Conservation (phyloP, 257 asterid species). For the Eucommia ulmoides region DNA sequence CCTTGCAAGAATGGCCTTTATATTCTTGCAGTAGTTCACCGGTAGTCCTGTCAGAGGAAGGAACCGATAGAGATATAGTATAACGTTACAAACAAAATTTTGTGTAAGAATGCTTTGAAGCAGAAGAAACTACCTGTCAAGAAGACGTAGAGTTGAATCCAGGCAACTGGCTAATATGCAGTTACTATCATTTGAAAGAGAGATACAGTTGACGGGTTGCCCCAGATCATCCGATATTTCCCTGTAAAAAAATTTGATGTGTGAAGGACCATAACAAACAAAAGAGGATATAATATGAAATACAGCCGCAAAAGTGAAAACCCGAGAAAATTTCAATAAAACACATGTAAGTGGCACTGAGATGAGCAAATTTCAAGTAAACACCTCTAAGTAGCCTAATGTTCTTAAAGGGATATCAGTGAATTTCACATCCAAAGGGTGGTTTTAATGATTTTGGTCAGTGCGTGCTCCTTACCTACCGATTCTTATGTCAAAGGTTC, state of each 20-base stretch:
- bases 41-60: conserved; percentile 36
- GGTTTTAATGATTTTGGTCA: too few relatives aligned
- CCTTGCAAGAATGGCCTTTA: conserved; percentile 96
- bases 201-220: conserved; percentile 85
- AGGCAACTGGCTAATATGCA: conserved; percentile 86
- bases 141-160: conserved; percentile 78
- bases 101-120: background rate
- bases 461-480: conserved; percentile 95
- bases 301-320: too few relatives aligned
- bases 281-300: background rate
- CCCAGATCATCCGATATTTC: conserved; percentile 81
- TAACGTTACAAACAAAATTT: background rate
- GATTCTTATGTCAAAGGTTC: conserved; percentile 85
- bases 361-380: too few relatives aligned
- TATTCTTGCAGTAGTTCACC: conserved; percentile 93
- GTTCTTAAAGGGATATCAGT: too few relatives aligned
- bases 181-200: conserved; percentile 88
- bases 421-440: too few relatives aligned
- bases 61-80: background rate
- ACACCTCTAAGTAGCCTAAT: too few relatives aligned
- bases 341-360: too few relatives aligned
- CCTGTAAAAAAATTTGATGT: too few relatives aligned
- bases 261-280: too few relatives aligned
- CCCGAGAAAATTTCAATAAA: too few relatives aligned
- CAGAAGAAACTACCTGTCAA: conserved; percentile 57